phyloP scores from a whole-genome alignment of 2,329 filamentous ascomycete species.

The Epichloe glyceriae region DNA sequence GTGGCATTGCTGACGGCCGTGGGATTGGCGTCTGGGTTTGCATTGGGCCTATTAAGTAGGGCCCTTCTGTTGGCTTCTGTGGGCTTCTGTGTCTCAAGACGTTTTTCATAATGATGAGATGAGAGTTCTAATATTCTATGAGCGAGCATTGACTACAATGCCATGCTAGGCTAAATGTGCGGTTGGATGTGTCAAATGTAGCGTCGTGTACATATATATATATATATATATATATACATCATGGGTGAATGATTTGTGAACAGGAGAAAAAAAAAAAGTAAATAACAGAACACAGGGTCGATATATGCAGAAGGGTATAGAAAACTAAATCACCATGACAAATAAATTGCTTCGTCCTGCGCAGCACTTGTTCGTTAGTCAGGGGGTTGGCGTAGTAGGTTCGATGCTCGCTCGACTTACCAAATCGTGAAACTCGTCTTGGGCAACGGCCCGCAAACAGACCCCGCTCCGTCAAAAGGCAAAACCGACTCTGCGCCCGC shows the following conservation, averaged over 20 bases:
- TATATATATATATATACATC: not conserved
- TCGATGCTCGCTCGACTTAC: not conserved
- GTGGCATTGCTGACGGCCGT: constrained; percentile 21
- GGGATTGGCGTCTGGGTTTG: constrained; percentile 26
- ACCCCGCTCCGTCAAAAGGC: too few relatives aligned
- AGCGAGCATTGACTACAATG: not conserved
- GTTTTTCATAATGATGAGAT: not conserved
- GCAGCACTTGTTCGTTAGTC: not conserved
- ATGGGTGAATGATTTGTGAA: constrained; percentile 1
- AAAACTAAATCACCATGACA: not conserved
- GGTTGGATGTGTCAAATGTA: not conserved
- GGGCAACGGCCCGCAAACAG: not conserved
- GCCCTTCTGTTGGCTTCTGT: too few relatives aligned
- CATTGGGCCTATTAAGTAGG: constrained; percentile 18
- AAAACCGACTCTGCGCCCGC: not conserved
- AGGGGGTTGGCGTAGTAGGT: not conserved
- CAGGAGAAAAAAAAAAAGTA: constrained; percentile 4
- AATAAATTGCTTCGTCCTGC: not conserved
- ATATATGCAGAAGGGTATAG: constrained; percentile 2
- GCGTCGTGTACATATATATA: not conserved
- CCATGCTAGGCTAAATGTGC: not conserved
- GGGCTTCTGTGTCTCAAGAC: too few relatives aligned
- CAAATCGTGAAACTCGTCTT: not conserved
- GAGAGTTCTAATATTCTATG: not conserved
- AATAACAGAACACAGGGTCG: not conserved